Percentiles rank a stretch among this genome's conserved stretches.
Evolutionary conservation across 306 rosid species (phyloP).

Genomic region (Parietaria judaica): DNA sequence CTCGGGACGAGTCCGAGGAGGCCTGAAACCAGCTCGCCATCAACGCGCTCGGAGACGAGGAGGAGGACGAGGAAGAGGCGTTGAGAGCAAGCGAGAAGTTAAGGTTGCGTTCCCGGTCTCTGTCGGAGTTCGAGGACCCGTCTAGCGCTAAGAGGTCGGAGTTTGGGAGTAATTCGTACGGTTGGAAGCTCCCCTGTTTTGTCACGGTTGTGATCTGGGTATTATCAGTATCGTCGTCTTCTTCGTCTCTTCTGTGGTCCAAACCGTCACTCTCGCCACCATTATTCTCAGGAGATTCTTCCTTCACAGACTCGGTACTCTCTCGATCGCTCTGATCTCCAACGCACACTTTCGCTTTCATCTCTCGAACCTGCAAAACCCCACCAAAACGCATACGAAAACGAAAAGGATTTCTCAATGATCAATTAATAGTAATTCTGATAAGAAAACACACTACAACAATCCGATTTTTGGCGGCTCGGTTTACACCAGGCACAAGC

Average conservation of each 20-base stretch:
- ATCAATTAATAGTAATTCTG: neutral
- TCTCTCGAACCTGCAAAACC: constrained; percentile 36
- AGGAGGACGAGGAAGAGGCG: constrained; percentile 14
- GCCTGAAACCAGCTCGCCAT: constrained; percentile 30
- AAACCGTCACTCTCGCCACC: constrained; percentile 9
- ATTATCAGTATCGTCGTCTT: neutral
- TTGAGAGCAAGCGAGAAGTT: constrained; percentile 30
- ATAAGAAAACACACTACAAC: no score
- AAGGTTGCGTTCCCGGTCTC: constrained; percentile 26
- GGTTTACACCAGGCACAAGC: no score
- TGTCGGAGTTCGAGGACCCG: constrained; percentile 27
- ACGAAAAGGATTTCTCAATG: neutral
- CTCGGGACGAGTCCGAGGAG: constrained; percentile 31
- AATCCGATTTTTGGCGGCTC: no score
- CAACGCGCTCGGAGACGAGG: constrained; percentile 24
- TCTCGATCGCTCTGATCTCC: constrained; percentile 17
- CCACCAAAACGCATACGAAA: neutral
- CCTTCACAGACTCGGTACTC: constrained; percentile 24
- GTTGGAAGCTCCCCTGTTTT: constrained; percentile 11
- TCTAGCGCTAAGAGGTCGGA: constrained; percentile 6
- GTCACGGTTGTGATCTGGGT: constrained; percentile 2
- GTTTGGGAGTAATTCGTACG: constrained; percentile 5
- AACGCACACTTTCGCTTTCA: constrained; percentile 35
- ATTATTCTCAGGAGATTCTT: constrained; percentile 30
- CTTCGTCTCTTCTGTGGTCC: constrained; percentile 12